Conservation (phyloP, 495 filamentous ascomycete genomes). For the Astrothelium macrocarpum region DNA sequence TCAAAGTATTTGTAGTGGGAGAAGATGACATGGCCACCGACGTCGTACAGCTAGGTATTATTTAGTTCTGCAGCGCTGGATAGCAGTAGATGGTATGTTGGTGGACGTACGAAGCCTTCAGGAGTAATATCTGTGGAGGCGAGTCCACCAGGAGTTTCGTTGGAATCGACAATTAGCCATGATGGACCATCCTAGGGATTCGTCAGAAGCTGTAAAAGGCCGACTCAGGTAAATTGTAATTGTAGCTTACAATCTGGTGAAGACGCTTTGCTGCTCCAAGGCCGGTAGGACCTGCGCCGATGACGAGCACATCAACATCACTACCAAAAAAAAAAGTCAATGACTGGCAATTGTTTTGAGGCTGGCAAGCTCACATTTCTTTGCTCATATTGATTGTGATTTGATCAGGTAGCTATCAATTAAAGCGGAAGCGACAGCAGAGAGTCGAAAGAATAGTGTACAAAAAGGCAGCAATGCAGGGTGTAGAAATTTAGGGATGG, state of each 20-base stretch:
- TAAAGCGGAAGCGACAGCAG: background rate
- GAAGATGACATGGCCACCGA: constrained; percentile 99
- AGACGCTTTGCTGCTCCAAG: constrained; percentile 95
- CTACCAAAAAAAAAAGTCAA: constrained; percentile 37
- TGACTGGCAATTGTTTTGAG: constrained; percentile 2
- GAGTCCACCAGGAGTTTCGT: constrained; percentile 88
- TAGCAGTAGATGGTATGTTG: constrained; percentile 5
- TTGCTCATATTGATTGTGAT: constrained; percentile 43
- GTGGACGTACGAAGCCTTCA: constrained; percentile 85
- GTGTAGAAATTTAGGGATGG: background rate
- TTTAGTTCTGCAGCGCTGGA: constrained; percentile 18
- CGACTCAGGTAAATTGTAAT: constrained; percentile 16
- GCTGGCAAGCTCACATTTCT: constrained; percentile 34
- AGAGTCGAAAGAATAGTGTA: background rate
- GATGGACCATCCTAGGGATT: constrained; percentile 65
- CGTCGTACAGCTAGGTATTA: constrained; percentile 77
- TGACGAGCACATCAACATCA: constrained; percentile 93
- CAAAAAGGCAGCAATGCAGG: background rate
- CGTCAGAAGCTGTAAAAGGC: background rate
- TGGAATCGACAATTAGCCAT: constrained; percentile 92
- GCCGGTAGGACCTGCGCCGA: constrained; percentile 95
- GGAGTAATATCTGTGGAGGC: constrained; percentile 93
- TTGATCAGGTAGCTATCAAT: background rate
- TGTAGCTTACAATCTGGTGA: constrained; percentile 72
- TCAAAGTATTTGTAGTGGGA: constrained; percentile 99